phyloP scores from a whole-genome alignment of 345 rosid genomes.

The Salix exigua region DNA sequence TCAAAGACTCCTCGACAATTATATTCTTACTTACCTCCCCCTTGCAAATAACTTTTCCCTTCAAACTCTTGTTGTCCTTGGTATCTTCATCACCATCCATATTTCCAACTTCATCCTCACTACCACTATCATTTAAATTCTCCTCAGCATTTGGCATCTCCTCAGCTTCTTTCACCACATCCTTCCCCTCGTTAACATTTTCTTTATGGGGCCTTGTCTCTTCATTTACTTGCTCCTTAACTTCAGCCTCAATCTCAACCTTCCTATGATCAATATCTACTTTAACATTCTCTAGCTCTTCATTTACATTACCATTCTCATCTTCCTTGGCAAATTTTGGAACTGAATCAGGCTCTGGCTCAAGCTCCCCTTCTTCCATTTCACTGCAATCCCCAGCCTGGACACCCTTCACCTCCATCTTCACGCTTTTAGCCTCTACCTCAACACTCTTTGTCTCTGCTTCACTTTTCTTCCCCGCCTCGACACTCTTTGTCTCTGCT shows the following conservation, averaged over 20 bases:
- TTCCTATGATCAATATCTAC: constrained; percentile 17
- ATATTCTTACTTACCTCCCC: constrained; percentile 30
- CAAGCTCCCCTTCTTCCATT: constrained; percentile 99
- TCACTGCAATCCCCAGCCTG: constrained; percentile 67
- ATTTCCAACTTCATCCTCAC: constrained; percentile 18
- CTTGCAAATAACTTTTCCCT: constrained; percentile 23
- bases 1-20: constrained; percentile 27
- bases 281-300: constrained; percentile 12
- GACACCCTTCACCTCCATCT: constrained; percentile 40
- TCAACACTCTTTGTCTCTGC: constrained; percentile 35
- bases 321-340: constrained; percentile 13
- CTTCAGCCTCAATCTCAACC: constrained; percentile 20
- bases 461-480: constrained; percentile 31
- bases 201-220: constrained; percentile 24
- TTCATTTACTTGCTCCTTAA: constrained; percentile 18
- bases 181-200: constrained; percentile 24
- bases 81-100: constrained; percentile 16
- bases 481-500: constrained; percentile 33
- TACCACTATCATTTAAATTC: constrained; percentile 18
- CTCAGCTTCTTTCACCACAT: constrained; percentile 27
- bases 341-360: constrained; percentile 49
- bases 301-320: constrained; percentile 8
- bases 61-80: constrained; percentile 26
- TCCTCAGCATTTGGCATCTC: constrained; percentile 31
- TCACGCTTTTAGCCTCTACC: background rate